Percentiles rank a stretch among this genome's conserved stretches.
phyloP scores from a whole-genome alignment of 2,329 filamentous ascomycete species.

The Neopestalotiopsis sp. region DNA sequence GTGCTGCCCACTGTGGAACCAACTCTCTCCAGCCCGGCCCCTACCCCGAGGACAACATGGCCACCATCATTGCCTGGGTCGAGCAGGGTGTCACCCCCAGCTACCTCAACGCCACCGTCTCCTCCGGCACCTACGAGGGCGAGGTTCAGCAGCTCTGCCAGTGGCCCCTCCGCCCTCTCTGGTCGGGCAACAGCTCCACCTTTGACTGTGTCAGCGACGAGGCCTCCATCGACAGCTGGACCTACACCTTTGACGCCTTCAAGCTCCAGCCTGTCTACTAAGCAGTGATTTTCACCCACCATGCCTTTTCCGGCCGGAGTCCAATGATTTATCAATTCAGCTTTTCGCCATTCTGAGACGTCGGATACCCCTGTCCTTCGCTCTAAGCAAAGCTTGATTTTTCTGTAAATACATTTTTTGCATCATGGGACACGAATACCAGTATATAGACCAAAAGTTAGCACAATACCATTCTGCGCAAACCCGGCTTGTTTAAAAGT shows the following conservation, averaged over 20 bases:
- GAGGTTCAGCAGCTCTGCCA: conserved; percentile 43
- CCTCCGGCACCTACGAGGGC: conserved; percentile 34
- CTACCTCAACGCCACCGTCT: conserved; percentile 43
- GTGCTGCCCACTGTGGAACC: conserved; percentile 54
- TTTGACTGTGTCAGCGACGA: conserved; percentile 30
- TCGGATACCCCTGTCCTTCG: neutral
- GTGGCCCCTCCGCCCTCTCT: conserved; percentile 42
- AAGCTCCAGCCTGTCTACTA: conserved; percentile 18
- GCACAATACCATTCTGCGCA: neutral
- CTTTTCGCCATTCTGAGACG: neutral
- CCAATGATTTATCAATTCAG: neutral
- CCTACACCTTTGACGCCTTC: conserved; percentile 30
- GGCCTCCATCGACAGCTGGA: conserved; percentile 31
- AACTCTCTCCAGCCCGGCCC: conserved; percentile 51
- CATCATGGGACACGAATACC: neutral
- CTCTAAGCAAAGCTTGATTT: neutral
- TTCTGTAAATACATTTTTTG: conserved; percentile 2
- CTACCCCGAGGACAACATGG: conserved; percentile 65
- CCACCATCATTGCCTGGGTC: conserved; percentile 72
- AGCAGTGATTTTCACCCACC: neutral
- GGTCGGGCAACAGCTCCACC: conserved; percentile 26
- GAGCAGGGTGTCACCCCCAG: conserved; percentile 55
- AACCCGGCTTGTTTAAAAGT: neutral
- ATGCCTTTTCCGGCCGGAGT: neutral
- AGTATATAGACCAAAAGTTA: neutral